A percentile compares a stretch with the other conserved stretches of the same genome.
These are phyloP conservation scores for Rhododendron molle DNA, from an alignment of 148 eudicot species.

Conservation along the genomic window DNA sequence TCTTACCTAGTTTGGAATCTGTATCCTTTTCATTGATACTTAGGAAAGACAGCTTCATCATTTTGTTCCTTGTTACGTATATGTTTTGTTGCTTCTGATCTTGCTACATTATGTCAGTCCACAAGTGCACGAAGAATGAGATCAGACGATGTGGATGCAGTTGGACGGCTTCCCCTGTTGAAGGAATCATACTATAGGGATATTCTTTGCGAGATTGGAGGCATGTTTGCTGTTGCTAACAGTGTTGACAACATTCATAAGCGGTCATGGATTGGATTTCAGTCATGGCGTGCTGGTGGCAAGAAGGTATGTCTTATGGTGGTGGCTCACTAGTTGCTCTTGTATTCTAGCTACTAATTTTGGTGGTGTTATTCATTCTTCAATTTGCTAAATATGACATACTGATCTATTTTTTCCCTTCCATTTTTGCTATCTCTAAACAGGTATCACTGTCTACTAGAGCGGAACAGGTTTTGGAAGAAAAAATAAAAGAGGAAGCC, in stretches of 20 bases:
- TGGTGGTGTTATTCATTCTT: neutral
- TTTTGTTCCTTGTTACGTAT: neutral
- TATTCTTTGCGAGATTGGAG: constrained; percentile 15
- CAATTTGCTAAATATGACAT: neutral
- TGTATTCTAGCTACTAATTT: neutral
- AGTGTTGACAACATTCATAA: constrained; percentile 9
- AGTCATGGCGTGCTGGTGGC: constrained; percentile 93
- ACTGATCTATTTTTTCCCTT: neutral
- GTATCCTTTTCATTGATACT: neutral
- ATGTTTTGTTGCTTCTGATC: constrained; percentile 12
- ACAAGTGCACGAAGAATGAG: constrained; percentile 61
- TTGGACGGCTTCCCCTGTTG: constrained; percentile 73
- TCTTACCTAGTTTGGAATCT: neutral
- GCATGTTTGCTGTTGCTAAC: constrained; percentile 14
- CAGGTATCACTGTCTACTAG: constrained; percentile 74
- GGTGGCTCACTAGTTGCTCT: neutral
- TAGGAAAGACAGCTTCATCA: neutral
- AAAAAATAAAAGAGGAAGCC: constrained; percentile 47
- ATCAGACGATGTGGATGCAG: constrained; percentile 96
- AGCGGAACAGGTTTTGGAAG: constrained; percentile 77
- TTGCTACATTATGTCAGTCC: constrained; percentile 44
- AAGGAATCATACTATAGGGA: constrained; percentile 40
- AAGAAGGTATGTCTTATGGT: constrained; percentile 51
- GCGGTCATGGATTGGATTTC: constrained; percentile 12
- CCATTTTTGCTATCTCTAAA: neutral